phyloP scores from a whole-genome alignment of 2,329 filamentous ascomycete species.

The Scytalidium lignicola region DNA sequence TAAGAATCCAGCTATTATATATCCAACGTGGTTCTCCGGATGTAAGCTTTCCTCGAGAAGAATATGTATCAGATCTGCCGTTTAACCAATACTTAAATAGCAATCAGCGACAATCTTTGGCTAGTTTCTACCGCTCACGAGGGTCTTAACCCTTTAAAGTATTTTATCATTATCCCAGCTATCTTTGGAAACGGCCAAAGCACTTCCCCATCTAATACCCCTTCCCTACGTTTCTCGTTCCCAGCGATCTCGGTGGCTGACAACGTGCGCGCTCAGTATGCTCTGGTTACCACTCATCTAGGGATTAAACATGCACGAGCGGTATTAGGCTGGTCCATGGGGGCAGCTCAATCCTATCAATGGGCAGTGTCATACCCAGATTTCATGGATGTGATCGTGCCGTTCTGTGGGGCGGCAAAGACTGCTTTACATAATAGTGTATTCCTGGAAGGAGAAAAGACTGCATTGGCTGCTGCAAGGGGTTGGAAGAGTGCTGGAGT shows the following conservation, averaged over 20 bases:
- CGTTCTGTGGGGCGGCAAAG: conserved; percentile 61
- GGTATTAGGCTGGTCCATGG: conserved; percentile 69
- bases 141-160: conserved; percentile 57
- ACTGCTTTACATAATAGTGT: conserved; percentile 64
- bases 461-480: conserved; percentile 53
- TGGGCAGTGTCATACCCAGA: conserved; percentile 43
- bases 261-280: conserved; percentile 62
- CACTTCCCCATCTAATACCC: conserved; percentile 63
- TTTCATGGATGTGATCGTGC: conserved; percentile 60
- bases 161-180: conserved; percentile 64
- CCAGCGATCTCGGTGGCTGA: conserved; percentile 62
- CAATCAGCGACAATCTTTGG: conserved; percentile 70
- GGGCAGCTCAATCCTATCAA: conserved; percentile 60
- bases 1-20: conserved; percentile 61
- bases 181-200: conserved; percentile 67
- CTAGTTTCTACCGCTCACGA: conserved; percentile 40
- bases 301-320: conserved; percentile 54
- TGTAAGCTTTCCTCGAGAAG: conserved; percentile 31
- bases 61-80: neutral
- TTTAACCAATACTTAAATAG: conserved; percentile 26
- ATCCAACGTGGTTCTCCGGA: conserved; percentile 73
- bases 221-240: conserved; percentile 60
- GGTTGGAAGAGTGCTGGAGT: conserved; percentile 46
- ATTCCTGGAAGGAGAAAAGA: conserved; percentile 61
- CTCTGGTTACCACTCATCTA: conserved; percentile 59